phyloP scores from a whole-genome alignment of 2,329 filamentous ascomycete species.

The Magnaporthales sp. region DNA sequence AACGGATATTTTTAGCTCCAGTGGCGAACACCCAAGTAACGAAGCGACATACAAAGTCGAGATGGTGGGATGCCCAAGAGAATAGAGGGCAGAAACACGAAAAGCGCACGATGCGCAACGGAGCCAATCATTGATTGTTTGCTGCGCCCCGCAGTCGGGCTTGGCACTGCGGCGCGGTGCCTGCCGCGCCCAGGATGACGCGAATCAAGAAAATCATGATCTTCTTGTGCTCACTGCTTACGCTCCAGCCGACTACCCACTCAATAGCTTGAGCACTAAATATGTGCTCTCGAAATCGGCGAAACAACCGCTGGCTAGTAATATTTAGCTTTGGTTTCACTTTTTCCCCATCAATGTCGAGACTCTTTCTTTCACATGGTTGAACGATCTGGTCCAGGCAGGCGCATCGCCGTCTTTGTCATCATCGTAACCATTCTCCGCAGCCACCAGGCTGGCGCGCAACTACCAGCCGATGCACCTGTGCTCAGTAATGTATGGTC shows the following conservation, averaged over 20 bases:
- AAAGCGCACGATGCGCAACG: no score
- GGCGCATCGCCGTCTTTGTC: background rate
- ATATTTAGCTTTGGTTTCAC: background rate
- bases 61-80: background rate
- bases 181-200: background rate
- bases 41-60: no score
- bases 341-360: background rate
- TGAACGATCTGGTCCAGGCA: background rate
- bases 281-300: background rate
- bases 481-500: background rate
- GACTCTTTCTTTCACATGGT: background rate
- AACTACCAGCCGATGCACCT: background rate
- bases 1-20: no score
- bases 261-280: no score
- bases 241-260: no score
- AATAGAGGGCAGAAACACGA: background rate
- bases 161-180: no score
- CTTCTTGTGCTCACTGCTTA: background rate
- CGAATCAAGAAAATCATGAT: background rate
- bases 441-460: background rate
- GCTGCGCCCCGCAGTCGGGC: no score
- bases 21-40: background rate
- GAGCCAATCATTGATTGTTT: background rate
- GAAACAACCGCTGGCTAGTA: background rate
- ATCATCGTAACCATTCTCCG: background rate